Evolutionary conservation across 441 rosid species (phyloP).

Genomic region (Dalechampia spathulata): DNA sequence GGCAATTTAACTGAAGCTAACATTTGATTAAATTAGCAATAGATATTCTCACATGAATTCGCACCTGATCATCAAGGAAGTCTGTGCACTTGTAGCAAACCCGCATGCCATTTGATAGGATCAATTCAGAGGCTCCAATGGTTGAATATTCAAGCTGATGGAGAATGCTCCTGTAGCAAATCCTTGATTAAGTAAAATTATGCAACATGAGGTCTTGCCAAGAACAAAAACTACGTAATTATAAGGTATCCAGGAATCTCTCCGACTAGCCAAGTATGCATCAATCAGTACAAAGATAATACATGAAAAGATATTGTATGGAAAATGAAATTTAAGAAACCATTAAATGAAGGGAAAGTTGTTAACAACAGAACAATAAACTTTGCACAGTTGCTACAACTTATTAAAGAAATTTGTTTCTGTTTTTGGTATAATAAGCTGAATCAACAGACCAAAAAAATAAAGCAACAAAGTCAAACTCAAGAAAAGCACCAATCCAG

Average conservation of each 20-base stretch:
- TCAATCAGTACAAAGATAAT: not conserved
- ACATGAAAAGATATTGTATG: not conserved
- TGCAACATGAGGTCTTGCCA: not conserved
- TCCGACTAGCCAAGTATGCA: not conserved
- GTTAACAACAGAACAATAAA: not conserved
- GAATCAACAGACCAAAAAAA: not conserved
- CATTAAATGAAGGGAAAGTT: not conserved
- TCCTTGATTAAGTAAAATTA: slow-evolving; percentile 16
- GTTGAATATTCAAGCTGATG: slow-evolving; percentile 60
- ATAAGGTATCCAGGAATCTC: not conserved
- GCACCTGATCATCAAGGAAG: slow-evolving; percentile 94
- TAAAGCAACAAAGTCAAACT: not conserved
- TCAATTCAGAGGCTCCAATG: slow-evolving; percentile 75
- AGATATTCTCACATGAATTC: slow-evolving; percentile 15
- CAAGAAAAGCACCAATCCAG: not conserved
- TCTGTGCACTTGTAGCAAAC: slow-evolving; percentile 85
- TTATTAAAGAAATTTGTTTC: not conserved
- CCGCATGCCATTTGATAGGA: slow-evolving; percentile 87
- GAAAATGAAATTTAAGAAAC: not conserved
- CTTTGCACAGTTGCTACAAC: not conserved
- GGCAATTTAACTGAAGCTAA: not conserved
- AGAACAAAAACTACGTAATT: not conserved
- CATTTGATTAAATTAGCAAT: not conserved
- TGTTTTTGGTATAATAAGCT: not conserved
- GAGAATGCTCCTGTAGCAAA: slow-evolving; percentile 45